Evolutionary conservation across 768 basidiomycete species (phyloP).

Genomic region (Termitomyces sp.): DNA sequence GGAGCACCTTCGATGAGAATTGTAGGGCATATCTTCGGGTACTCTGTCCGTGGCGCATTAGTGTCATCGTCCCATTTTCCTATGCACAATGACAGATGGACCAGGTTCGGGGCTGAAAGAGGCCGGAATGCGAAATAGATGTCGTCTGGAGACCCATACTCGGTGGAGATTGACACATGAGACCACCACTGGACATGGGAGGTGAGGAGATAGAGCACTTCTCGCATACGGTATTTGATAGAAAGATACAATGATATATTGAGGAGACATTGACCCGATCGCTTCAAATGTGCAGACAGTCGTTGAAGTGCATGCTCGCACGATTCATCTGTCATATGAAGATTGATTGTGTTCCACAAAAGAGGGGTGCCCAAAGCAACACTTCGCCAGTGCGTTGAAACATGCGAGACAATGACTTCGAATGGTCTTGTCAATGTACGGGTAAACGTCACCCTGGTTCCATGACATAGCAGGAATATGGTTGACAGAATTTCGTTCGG

Average conservation of each 20-base stretch:
- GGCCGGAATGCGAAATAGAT: constrained; percentile 22
- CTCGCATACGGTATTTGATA: constrained; percentile 17
- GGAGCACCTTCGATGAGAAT: constrained; percentile 29
- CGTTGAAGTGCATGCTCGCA: constrained; percentile 17
- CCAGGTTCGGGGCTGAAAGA: constrained; percentile 26
- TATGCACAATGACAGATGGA: constrained; percentile 33
- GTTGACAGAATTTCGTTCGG: constrained; percentile 35
- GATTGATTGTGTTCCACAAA: constrained; percentile 38
- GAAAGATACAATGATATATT: constrained; percentile 28
- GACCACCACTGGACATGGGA: constrained; percentile 34
- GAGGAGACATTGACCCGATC: constrained; percentile 31
- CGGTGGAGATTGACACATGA: constrained; percentile 27
- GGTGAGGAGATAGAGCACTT: constrained; percentile 25
- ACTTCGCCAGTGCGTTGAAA: constrained; percentile 39
- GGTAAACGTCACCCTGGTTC: constrained; percentile 4
- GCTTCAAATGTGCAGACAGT: constrained; percentile 30
- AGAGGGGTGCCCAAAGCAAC: constrained; percentile 33
- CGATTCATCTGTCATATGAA: constrained; percentile 21
- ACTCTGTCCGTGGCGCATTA: constrained; percentile 24
- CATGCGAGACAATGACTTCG: constrained; percentile 37
- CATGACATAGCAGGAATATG: constrained; percentile 32
- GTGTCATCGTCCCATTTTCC: constrained; percentile 20
- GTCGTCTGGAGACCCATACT: constrained; percentile 17
- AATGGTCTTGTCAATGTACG: constrained; percentile 17
- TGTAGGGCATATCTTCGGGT: constrained; percentile 20